Evolutionary conservation across 2,329 filamentous ascomycete species (phyloP), one percentile per base, ranked within the genome.

Genomic region (Fusarium gaditjirri): DNA sequence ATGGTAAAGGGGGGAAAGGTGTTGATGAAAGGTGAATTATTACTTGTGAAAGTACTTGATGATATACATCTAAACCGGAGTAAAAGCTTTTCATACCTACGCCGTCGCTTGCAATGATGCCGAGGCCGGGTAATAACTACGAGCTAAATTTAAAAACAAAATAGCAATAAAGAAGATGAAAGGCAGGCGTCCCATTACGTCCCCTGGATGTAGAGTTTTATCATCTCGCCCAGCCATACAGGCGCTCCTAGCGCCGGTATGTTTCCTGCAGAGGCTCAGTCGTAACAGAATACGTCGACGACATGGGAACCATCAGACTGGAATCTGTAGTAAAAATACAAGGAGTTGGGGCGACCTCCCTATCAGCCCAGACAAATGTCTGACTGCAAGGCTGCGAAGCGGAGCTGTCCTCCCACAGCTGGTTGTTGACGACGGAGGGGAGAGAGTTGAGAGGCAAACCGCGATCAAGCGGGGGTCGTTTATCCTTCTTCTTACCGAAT

Each of bases 301-400:
- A 53, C 35, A 58, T 70, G 39, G 62, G 58, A n/a, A 58, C 46
- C 17, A 63, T 47, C 11, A 65, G 39, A 12, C 58, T 54, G 16
- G 59, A 44, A 23, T 73, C 59, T 21, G 62, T 59, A 11, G 66
- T 65, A 33, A 41, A 29, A 29, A n/a, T 27, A 8, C 55, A 54
- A 7, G 61, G 60, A 33, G 59, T 38, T 29, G 42, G 25, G 5
- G n/a, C 33, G 10, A 76, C 61, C 19, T 76, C 55, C 17, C 73
- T 72, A 19, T 74, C 74, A 23, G 75, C 78, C 79, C 79, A 80
- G 38, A 80, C 76, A 35, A 67, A 63, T 42, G 80, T 77, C 43
- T 77, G 71, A 36, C 77, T 63, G 29, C 63, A 59, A 13, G 67
- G 63, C 25, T 66, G 62, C 5, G 61, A 38, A 8, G 50, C 39